Evolutionary conservation across 495 filamentous ascomycete genomes (phyloP).

Genomic region (Annulohypoxylon nitens): DNA sequence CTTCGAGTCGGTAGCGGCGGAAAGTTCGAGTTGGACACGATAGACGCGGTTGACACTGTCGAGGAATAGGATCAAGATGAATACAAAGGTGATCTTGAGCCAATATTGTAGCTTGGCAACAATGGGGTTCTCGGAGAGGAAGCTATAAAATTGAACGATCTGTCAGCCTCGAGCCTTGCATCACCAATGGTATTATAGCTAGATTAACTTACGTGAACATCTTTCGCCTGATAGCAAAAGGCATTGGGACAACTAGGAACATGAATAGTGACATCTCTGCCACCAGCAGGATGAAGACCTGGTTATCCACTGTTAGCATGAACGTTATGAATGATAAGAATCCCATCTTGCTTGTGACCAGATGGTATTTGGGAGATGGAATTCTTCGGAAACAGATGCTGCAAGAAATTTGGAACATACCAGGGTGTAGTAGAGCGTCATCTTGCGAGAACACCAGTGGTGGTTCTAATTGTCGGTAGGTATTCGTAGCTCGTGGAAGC

Average conservation of each 20-base stretch:
- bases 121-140: constrained; percentile 85
- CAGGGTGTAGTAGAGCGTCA: constrained; percentile 99
- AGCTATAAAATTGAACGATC: constrained; percentile 50
- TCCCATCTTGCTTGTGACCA: constrained; percentile 14
- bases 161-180: not conserved
- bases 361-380: constrained; percentile 14
- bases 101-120: constrained; percentile 66
- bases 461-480: not conserved
- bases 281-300: constrained; percentile 95
- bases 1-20: constrained; percentile 64
- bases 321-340: constrained; percentile 12
- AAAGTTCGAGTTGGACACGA: constrained; percentile 92
- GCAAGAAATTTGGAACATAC: constrained; percentile 69
- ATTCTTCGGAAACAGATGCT: not conserved
- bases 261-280: constrained; percentile 95
- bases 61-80: constrained; percentile 97
- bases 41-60: constrained; percentile 99
- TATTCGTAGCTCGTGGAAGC: constrained; percentile 31
- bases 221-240: constrained; percentile 86
- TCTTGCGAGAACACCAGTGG: constrained; percentile 61
- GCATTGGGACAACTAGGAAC: constrained; percentile 90
- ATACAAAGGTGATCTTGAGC: constrained; percentile 93
- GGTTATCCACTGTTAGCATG: constrained; percentile 49
- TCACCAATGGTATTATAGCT: not conserved
- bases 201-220: constrained; percentile 79